Percentiles rank a stretch among this genome's conserved stretches.
Conservation (phyloP, 2,329 filamentous ascomycete species). For the Apiospora pterosperma region DNA sequence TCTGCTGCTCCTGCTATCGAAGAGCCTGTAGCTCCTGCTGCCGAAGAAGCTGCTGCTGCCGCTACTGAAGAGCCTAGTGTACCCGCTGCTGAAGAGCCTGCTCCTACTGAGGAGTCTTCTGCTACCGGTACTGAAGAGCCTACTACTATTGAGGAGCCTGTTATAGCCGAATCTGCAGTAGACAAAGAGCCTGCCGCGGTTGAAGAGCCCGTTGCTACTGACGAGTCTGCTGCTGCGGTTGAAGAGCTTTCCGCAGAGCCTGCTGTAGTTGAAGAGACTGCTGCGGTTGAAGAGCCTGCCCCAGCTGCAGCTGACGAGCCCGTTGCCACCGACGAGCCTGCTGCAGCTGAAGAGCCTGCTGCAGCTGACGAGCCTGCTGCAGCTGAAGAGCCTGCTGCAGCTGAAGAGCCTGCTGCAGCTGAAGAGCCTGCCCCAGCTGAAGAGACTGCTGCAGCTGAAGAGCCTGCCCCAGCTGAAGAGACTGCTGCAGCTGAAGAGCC, state of each 20-base stretch:
- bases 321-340: constrained; percentile 7
- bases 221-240: background rate
- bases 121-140: background rate
- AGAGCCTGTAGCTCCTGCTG: background rate
- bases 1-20: background rate
- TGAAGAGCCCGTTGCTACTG: background rate
- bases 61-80: constrained; percentile 6
- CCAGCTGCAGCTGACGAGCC: constrained; percentile 10
- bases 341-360: constrained; percentile 2
- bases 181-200: background rate
- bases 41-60: constrained; percentile 4
- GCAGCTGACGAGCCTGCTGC: too few species aligned
- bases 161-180: background rate
- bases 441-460: constrained; percentile 3
- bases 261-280: background rate
- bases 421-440: constrained; percentile 9
- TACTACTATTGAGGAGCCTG: background rate
- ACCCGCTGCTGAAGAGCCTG: background rate
- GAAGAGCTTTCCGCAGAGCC: constrained; percentile 8
- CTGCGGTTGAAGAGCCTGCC: constrained; percentile 6
- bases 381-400: background rate
- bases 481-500: background rate
- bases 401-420: constrained; percentile 4
- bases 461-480: background rate
- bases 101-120: background rate